Evolutionary conservation across 495 filamentous ascomycete genomes (phyloP).

Genomic region (Xylaria nigripes): DNA sequence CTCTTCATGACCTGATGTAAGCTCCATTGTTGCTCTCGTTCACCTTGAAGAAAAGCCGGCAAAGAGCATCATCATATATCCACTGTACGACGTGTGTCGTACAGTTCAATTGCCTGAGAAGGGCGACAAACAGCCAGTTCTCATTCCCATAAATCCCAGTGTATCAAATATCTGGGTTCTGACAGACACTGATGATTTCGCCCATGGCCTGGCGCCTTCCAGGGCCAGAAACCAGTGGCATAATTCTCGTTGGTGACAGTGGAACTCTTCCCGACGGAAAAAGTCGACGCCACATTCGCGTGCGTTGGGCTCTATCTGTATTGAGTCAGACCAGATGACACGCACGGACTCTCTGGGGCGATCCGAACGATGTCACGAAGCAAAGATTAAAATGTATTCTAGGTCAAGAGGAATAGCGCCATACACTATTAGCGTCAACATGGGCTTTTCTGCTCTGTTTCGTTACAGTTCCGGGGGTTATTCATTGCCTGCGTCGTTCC

Average conservation of each 20-base stretch:
- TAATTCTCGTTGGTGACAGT: conserved; percentile 14
- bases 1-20: conserved; percentile 4
- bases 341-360: neutral
- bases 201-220: conserved; percentile 18
- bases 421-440: conserved; percentile 27
- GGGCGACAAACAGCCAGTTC: conserved; percentile 6
- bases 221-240: conserved; percentile 24
- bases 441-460: conserved; percentile 25
- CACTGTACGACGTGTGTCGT: conserved; percentile 28
- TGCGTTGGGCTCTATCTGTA: neutral
- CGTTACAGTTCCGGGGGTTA: conserved; percentile 15
- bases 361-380: conserved; percentile 13
- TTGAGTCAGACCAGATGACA: conserved; percentile 12
- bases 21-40: conserved; percentile 15
- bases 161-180: conserved; percentile 31
- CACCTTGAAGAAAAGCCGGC: conserved; percentile 30
- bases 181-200: conserved; percentile 27
- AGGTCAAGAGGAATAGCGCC: conserved; percentile 28
- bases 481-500: conserved; percentile 45
- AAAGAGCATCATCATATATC: conserved; percentile 36
- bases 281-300: neutral
- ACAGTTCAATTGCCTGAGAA: conserved; percentile 18
- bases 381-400: conserved; percentile 34
- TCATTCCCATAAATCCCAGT: conserved; percentile 10
- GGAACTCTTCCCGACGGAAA: neutral